Percentiles rank a stretch among this genome's conserved stretches.
Evolutionary conservation across 345 rosid species (phyloP).

Genomic region (Citrus cavaleriei): DNA sequence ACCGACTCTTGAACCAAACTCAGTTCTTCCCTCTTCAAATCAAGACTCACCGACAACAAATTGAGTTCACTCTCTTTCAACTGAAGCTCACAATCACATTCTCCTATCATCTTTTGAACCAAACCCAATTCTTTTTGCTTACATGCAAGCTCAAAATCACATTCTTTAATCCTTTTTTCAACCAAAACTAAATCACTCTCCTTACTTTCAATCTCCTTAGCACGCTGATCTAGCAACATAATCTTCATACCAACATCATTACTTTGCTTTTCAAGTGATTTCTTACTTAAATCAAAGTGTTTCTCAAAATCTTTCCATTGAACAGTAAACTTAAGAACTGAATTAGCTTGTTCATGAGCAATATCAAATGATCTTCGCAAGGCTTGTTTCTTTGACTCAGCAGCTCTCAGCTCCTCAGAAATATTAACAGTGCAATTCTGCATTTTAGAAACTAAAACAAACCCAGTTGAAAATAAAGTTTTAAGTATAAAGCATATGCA

Average conservation of each 20-base stretch:
- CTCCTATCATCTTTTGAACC: not conserved
- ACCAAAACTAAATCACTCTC: not conserved
- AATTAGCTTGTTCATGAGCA: not conserved
- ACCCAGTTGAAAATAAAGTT: not conserved
- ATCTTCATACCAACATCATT: not conserved
- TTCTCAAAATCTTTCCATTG: not conserved
- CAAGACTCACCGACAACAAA: too few relatives aligned
- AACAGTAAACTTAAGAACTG: not conserved
- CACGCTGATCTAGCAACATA: not conserved
- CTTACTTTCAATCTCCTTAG: not conserved
- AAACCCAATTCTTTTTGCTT: not conserved
- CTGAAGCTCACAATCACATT: too few relatives aligned
- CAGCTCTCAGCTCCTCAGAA: not conserved
- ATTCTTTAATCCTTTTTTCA: slow-evolving; percentile 1
- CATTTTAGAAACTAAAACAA: not conserved
- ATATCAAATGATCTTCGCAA: not conserved
- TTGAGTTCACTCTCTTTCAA: too few relatives aligned
- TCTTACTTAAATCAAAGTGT: not conserved
- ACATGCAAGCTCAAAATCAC: slow-evolving; percentile 7
- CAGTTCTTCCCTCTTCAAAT: too few relatives aligned
- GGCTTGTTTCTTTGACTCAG: not conserved
- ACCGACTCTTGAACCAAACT: too few relatives aligned
- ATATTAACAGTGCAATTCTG: not conserved
- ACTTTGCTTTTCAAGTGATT: not conserved
- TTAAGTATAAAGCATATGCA: too few relatives aligned